Evolutionary conservation across 345 rosid species (phyloP).

Genomic region (Lumnitzera racemosa): DNA sequence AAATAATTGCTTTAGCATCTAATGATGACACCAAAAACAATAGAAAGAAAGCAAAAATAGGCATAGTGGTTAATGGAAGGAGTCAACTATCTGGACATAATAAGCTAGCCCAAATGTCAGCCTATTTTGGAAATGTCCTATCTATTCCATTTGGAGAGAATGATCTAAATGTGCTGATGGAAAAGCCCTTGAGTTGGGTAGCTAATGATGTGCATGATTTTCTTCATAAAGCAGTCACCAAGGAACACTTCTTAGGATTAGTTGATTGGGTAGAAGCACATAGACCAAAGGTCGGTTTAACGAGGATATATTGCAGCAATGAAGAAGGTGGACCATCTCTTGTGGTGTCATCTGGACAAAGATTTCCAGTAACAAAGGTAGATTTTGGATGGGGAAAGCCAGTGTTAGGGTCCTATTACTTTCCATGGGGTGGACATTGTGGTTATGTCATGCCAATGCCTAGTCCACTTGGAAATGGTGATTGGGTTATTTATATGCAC

Average conservation of each 20-base stretch:
- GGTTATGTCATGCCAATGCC: conserved; percentile 77
- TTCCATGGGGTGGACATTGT: conserved; percentile 41
- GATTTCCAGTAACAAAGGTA: conserved; percentile 36
- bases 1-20: conserved; percentile 35
- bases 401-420: conserved; percentile 46
- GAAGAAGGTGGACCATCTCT: conserved; percentile 48
- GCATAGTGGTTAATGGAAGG: conserved; percentile 71
- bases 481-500: conserved; percentile 58
- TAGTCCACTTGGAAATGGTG: conserved; percentile 36
- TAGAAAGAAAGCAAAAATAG: conserved; percentile 27
- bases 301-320: conserved; percentile 44
- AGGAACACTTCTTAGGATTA: conserved; percentile 62
- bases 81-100: conserved; percentile 17
- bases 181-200: conserved; percentile 45
- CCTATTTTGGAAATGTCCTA: conserved; percentile 61
- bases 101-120: conserved; percentile 1
- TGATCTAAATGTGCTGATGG: conserved; percentile 22
- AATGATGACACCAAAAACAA: neutral
- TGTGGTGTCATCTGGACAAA: conserved; percentile 70
- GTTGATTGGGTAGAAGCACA: conserved; percentile 75
- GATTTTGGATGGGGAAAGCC: conserved; percentile 65
- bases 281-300: conserved; percentile 39
- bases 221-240: conserved; percentile 25
- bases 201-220: conserved; percentile 47
- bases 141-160: conserved; percentile 50